A percentile compares a stretch with the other conserved stretches of the same genome.
Evolutionary conservation across 2,329 filamentous ascomycete species (phyloP).

Genomic region (Monosporascus sp.): DNA sequence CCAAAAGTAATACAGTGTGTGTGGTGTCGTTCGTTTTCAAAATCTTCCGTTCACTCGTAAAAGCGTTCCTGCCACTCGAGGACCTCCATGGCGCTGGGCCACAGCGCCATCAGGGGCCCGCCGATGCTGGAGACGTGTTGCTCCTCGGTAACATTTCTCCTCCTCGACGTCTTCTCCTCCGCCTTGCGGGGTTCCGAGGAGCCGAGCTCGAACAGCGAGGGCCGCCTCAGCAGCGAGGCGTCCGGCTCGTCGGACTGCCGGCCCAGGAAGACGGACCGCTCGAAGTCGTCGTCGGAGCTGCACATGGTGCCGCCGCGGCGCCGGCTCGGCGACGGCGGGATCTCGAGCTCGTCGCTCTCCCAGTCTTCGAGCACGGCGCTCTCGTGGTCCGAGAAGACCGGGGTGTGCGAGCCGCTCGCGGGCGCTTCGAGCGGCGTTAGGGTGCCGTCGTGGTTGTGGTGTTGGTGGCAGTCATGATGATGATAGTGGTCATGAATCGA

Average conservation of each 20-base stretch:
- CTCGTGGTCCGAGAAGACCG: constrained; percentile 1
- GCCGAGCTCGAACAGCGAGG: background rate
- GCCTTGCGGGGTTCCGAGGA: background rate
- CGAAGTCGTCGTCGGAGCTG: constrained; percentile 8
- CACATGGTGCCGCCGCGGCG: constrained; percentile 8
- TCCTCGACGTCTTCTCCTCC: background rate
- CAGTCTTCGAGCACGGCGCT: constrained; percentile 6
- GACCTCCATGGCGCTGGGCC: constrained; percentile 5
- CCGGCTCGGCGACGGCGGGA: constrained; percentile 4
- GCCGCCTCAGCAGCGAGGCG: background rate
- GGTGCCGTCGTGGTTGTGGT: constrained; percentile 1
- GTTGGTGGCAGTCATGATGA: constrained; percentile 1
- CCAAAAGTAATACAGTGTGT: background rate
- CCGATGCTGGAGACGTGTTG: constrained; percentile 2
- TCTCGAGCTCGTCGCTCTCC: constrained; percentile 4
- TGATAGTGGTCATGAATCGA: background rate
- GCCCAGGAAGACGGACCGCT: constrained; percentile 8
- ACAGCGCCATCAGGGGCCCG: constrained; percentile 8
- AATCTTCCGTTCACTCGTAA: constrained; percentile 4
- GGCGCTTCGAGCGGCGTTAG: constrained; percentile 5
- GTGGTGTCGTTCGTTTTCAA: background rate
- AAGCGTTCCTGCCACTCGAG: constrained; percentile 10
- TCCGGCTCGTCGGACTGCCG: constrained; percentile 1
- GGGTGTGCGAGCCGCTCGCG: constrained; percentile 2
- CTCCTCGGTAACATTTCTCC: background rate